Conservation (phyloP, 768 basidiomycete species). For the Tephrocybe sp. region DNA sequence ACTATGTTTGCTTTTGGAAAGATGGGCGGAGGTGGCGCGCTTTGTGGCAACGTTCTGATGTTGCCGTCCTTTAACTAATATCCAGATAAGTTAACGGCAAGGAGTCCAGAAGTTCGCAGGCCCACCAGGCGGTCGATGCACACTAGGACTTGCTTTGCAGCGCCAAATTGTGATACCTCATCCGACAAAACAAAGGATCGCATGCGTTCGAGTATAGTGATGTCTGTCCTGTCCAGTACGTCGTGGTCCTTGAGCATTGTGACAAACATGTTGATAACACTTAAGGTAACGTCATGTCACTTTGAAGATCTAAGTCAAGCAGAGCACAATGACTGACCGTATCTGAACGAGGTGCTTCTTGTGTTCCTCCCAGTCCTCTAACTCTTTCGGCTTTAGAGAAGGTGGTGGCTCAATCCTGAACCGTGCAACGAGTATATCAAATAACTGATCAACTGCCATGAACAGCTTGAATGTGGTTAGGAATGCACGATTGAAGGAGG, state of each 20-base stretch:
- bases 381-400: conserved; percentile 57
- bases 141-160: conserved; percentile 71
- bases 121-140: conserved; percentile 80
- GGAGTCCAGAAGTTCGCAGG: conserved; percentile 8
- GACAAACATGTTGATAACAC: conserved; percentile 89
- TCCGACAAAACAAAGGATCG: conserved; percentile 73
- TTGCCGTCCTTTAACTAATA: too few species aligned
- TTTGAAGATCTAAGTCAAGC: conserved; percentile 1
- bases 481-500: conserved; percentile 83
- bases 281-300: conserved; percentile 22
- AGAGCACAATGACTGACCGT: conserved; percentile 53
- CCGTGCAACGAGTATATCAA: conserved; percentile 79
- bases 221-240: conserved; percentile 83
- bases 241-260: conserved; percentile 83
- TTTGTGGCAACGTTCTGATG: conserved; percentile 54
- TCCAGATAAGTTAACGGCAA: background rate
- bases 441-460: conserved; percentile 76
- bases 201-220: conserved; percentile 77
- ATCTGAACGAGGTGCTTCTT: conserved; percentile 88
- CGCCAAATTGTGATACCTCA: conserved; percentile 59
- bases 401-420: conserved; percentile 78
- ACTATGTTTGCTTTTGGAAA: conserved; percentile 68
- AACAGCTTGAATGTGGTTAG: conserved; percentile 96
- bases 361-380: conserved; percentile 75
- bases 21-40: conserved; percentile 71